phyloP scores from a whole-genome alignment of 768 basidiomycete genomes.

The Pisolithus albus region DNA sequence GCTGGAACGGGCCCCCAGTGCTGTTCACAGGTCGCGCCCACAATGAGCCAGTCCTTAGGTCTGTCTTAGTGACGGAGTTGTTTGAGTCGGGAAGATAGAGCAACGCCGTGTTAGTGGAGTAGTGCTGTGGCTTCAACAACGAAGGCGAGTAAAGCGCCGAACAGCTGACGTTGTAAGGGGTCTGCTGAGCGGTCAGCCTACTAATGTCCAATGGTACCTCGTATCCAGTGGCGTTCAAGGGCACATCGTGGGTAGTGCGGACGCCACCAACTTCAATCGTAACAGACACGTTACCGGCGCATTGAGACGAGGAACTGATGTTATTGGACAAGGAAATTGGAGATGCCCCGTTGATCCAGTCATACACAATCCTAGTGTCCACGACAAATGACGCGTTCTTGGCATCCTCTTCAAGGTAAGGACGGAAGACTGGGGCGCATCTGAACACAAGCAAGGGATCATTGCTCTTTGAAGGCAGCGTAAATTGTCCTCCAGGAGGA shows the following conservation, averaged over 20 bases:
- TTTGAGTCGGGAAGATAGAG: constrained; percentile 36
- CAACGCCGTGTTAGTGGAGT: constrained; percentile 26
- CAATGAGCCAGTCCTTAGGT: constrained; percentile 39
- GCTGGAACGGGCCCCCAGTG: constrained; percentile 21
- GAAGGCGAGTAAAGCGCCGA: constrained; percentile 22
- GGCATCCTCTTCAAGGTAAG: constrained; percentile 40
- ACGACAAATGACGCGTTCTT: constrained; percentile 24
- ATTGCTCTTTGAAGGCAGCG: constrained; percentile 26
- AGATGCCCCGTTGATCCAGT: constrained; percentile 28
- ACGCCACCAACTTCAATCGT: constrained; percentile 25
- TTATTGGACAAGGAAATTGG: constrained; percentile 20
- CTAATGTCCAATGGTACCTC: constrained; percentile 30
- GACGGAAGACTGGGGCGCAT: constrained; percentile 40
- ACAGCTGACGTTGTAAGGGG: constrained; percentile 30
- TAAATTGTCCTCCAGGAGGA: constrained; percentile 42
- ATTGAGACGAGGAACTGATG: background rate
- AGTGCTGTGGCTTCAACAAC: constrained; percentile 20
- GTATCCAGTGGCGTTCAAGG: constrained; percentile 33
- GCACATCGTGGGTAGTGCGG: constrained; percentile 22
- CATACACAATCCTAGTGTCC: constrained; percentile 33
- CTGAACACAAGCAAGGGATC: constrained; percentile 39
- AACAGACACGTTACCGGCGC: constrained; percentile 17
- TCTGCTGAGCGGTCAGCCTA: constrained; percentile 23
- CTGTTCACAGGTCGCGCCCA: constrained; percentile 30
- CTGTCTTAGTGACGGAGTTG: constrained; percentile 41